Evolutionary conservation across 2,329 filamentous ascomycete species (phyloP), one percentile per base, ranked within the genome.

Genomic region (Cladosporium austrohemisphaericum): DNA sequence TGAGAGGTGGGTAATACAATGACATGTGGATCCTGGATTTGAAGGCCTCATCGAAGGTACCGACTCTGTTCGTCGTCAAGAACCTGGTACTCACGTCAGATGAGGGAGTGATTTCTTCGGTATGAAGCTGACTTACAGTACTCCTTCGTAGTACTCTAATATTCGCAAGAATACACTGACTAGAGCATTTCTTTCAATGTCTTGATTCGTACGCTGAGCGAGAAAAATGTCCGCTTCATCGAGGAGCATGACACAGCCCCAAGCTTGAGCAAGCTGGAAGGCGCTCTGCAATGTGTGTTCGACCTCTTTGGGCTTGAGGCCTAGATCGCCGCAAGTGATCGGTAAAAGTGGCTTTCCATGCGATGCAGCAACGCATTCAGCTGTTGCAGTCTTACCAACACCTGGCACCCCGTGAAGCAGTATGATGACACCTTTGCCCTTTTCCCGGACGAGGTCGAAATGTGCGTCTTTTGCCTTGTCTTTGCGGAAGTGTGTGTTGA

Each of bases 191-290:
- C 61, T 37, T 14, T 60, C 26, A 4, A 60, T 20, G 38, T 62
- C 58, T 8, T 36, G 6, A 11, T 52, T 47, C 11, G 50, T 49
- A 13, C 57, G 48, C n/a, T 53, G 41, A 10, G 55, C 59, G 7
- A 65, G 54, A 32, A 71, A 72, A 5, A 68, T 62, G 50, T 71
- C 68, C 7, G 65, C 68, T 52, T 71, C 64, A 52, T 71, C 68
- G 5, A 71, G 55, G 4, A 71, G 62, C 3, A 72, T 53, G 2
- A 71, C 58, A 5, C 57, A 58, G 10, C 55, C 50, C 61, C 62
- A 62, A 1, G 31, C 22, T 35, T 57, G 41, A 5, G 57, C 58
- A 3, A 62, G 49, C 6, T 50, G 25, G 20, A 62, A 52, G 11
- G 52, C 49, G 13, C 49, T 49, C 9, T 32, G 35, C 5, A 63